phyloP scores from a whole-genome alignment of 2,329 filamentous ascomycete genomes.

The Clonostachys sp. region DNA sequence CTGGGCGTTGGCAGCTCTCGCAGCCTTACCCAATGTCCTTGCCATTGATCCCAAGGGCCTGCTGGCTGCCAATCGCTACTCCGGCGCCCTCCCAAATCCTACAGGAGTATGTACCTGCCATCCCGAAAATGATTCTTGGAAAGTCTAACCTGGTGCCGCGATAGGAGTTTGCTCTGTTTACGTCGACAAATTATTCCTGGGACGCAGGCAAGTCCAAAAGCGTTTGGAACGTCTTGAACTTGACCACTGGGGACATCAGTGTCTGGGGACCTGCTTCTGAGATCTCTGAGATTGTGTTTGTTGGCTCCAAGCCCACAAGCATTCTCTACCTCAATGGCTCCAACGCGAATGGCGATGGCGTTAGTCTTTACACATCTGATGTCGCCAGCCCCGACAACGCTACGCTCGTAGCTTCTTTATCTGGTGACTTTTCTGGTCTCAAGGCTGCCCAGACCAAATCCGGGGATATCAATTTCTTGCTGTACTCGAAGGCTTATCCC shows the following conservation, averaged over 20 bases:
- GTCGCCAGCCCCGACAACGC: background rate
- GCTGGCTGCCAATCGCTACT: background rate
- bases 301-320: slow-evolving; percentile 1
- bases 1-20: background rate
- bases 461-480: slow-evolving; percentile 2
- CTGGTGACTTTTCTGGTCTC: background rate
- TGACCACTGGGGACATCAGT: background rate
- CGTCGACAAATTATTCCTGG: background rate
- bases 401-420: background rate
- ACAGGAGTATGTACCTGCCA: background rate
- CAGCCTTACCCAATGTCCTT: background rate
- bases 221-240: slow-evolving; percentile 1
- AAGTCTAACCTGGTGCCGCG: background rate
- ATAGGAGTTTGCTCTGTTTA: slow-evolving; percentile 1
- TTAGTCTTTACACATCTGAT: slow-evolving; percentile 1
- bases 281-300: slow-evolving; percentile 2
- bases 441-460: background rate
- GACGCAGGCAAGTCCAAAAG: background rate
- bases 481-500: background rate
- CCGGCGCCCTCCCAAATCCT: background rate
- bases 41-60: background rate
- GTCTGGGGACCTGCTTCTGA: background rate
- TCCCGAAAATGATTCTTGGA: too few relatives aligned
- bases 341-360: slow-evolving; percentile 1
- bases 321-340: slow-evolving; percentile 3